Evolutionary conservation across 352 stramenopile genomes (phyloP).

Genomic region (Pythium insidiosum): DNA sequence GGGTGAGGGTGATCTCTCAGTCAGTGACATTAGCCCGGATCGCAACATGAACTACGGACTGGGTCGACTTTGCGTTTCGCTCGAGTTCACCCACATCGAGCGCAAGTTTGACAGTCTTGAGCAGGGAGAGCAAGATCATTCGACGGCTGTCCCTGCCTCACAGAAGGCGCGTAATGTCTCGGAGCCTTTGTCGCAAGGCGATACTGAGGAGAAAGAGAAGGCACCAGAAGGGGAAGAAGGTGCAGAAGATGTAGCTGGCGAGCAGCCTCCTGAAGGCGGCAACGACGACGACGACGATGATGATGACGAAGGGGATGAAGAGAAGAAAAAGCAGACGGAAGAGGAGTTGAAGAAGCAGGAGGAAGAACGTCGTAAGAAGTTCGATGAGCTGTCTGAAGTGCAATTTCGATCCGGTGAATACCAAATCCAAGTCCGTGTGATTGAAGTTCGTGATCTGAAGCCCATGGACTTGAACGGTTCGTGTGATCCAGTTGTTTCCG

Average conservation of each 20-base stretch:
- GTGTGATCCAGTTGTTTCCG: constrained; percentile 83
- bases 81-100: constrained; percentile 51
- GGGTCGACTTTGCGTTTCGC: constrained; percentile 56
- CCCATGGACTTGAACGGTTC: constrained; percentile 80
- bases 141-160: constrained; percentile 38
- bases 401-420: constrained; percentile 81
- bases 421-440: constrained; percentile 80
- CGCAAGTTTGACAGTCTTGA: constrained; percentile 41
- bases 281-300: constrained; percentile 17
- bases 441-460: constrained; percentile 88
- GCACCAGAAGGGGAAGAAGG: constrained; percentile 6
- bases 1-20: constrained; percentile 21
- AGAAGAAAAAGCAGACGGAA: constrained; percentile 34
- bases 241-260: constrained; percentile 12
- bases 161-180: constrained; percentile 20
- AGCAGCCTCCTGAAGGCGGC: no score
- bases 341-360: constrained; percentile 55
- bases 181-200: background rate
- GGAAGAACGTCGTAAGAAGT: constrained; percentile 66
- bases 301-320: constrained; percentile 27
- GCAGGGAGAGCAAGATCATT: constrained; percentile 64
- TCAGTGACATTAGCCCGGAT: constrained; percentile 32
- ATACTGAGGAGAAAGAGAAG: no score
- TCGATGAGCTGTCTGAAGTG: constrained; percentile 63
- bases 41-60: constrained; percentile 18